These are phyloP conservation scores for Oropetium thomaeum DNA, from an alignment of 176 grass and related monocot species.

Conservation along the genomic window DNA sequence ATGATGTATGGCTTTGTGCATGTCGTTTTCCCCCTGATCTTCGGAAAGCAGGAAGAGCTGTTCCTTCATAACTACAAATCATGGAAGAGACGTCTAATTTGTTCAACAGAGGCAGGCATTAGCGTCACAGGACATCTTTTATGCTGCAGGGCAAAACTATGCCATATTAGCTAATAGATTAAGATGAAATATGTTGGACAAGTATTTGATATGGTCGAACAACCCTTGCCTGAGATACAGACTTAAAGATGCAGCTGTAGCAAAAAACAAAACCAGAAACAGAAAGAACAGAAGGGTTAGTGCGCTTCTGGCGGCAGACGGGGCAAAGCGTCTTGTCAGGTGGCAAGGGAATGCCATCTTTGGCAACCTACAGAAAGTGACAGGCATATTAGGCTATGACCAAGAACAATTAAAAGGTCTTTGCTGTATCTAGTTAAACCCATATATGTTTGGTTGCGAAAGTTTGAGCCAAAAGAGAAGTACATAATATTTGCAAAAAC, in stretches of 20 bases:
- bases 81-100: slow-evolving; percentile 92
- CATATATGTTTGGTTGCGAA: background rate
- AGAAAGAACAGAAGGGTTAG: slow-evolving; percentile 81
- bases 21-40: background rate
- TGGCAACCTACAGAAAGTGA: slow-evolving; percentile 61
- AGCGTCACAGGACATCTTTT: slow-evolving; percentile 82
- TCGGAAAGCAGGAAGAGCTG: slow-evolving; percentile 1
- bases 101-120: slow-evolving; percentile 71
- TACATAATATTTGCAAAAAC: slow-evolving; percentile 6
- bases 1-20: background rate
- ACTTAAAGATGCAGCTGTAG: slow-evolving; percentile 97
- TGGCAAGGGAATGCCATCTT: slow-evolving; percentile 79
- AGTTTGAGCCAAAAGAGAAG: background rate
- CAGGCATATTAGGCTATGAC: slow-evolving; percentile 5
- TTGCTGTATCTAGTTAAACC: background rate
- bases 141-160: slow-evolving; percentile 53
- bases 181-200: background rate
- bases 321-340: slow-evolving; percentile 63
- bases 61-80: slow-evolving; percentile 60
- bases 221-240: slow-evolving; percentile 70
- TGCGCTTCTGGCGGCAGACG: slow-evolving; percentile 84
- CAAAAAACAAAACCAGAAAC: slow-evolving; percentile 99
- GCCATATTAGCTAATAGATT: slow-evolving; percentile 12
- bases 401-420: background rate
- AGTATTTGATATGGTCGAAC: slow-evolving; percentile 15